Evolutionary conservation across 2,329 filamentous ascomycete species (phyloP).

Genomic region (Cercospora sp.): DNA sequence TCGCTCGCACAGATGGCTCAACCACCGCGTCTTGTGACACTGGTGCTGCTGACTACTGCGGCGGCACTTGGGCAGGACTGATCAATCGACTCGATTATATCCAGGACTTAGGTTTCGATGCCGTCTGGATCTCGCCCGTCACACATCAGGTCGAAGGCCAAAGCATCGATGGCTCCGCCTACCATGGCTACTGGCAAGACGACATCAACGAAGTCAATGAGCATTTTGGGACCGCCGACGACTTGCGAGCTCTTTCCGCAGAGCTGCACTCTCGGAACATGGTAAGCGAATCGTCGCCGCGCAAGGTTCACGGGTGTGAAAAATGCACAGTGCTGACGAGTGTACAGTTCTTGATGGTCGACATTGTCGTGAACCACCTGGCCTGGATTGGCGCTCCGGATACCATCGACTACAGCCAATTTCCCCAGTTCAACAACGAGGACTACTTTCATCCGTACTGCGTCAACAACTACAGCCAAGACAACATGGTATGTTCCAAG

Average conservation of each 20-base stretch:
- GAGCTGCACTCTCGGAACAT: slow-evolving; percentile 42
- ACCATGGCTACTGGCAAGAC: slow-evolving; percentile 59
- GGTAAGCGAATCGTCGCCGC: slow-evolving; percentile 28
- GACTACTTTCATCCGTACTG: slow-evolving; percentile 57
- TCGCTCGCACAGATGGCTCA: slow-evolving; percentile 44
- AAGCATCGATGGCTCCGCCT: slow-evolving; percentile 46
- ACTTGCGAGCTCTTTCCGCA: slow-evolving; percentile 40
- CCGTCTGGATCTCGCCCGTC: slow-evolving; percentile 58
- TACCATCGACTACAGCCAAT: slow-evolving; percentile 38
- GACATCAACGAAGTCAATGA: slow-evolving; percentile 49
- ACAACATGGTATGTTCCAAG: slow-evolving; percentile 22
- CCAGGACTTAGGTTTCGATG: slow-evolving; percentile 47
- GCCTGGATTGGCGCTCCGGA: slow-evolving; percentile 37
- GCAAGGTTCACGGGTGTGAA: not conserved
- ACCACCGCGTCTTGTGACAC: slow-evolving; percentile 44
- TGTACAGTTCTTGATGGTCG: slow-evolving; percentile 42
- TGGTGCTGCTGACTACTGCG: slow-evolving; percentile 54
- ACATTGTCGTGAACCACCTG: slow-evolving; percentile 43
- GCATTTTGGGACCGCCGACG: slow-evolving; percentile 41
- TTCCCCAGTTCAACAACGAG: slow-evolving; percentile 44
- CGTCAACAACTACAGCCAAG: slow-evolving; percentile 54
- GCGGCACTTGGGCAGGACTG: slow-evolving; percentile 62
- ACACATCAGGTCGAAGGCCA: slow-evolving; percentile 47
- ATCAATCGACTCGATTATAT: slow-evolving; percentile 64
- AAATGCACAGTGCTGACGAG: not conserved